These are phyloP conservation scores for Sclerospora graminicola DNA, from an alignment of 352 stramenopile species.

Conservation along the genomic window DNA sequence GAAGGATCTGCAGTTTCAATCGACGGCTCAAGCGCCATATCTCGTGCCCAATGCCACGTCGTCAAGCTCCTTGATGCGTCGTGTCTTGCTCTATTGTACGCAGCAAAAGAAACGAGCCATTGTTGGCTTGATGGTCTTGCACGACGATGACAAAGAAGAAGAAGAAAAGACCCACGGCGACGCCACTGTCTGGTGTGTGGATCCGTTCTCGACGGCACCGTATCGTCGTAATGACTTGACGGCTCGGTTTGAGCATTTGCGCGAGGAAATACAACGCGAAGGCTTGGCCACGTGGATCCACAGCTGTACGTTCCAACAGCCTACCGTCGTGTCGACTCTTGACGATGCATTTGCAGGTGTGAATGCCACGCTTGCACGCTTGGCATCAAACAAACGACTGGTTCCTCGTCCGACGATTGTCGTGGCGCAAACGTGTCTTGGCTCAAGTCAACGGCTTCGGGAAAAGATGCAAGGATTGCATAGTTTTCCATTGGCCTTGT, in stretches of 20 bases:
- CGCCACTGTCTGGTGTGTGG: slow-evolving; percentile 54
- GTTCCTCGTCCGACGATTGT: slow-evolving; percentile 75
- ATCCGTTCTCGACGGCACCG: slow-evolving; percentile 49
- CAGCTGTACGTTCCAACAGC: slow-evolving; percentile 44
- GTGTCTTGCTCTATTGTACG: slow-evolving; percentile 43
- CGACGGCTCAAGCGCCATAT: slow-evolving; percentile 52
- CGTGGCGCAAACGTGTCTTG: slow-evolving; percentile 64
- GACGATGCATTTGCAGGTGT: slow-evolving; percentile 74
- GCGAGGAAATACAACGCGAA: slow-evolving; percentile 28
- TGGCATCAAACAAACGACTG: slow-evolving; percentile 79
- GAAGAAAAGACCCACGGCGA: slow-evolving; percentile 32
- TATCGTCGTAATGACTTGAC: slow-evolving; percentile 39
- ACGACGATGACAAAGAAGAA: slow-evolving; percentile 21
- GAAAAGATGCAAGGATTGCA: slow-evolving; percentile 84
- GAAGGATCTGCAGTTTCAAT: slow-evolving; percentile 64
- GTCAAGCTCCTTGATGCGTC: slow-evolving; percentile 27
- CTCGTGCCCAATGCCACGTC: slow-evolving; percentile 24
- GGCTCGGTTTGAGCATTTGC: slow-evolving; percentile 42
- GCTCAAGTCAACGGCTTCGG: slow-evolving; percentile 50
- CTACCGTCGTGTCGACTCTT: slow-evolving; percentile 68
- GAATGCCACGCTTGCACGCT: slow-evolving; percentile 77
- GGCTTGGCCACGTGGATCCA: slow-evolving; percentile 22
- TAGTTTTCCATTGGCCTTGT: slow-evolving; percentile 87
- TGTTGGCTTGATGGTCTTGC: slow-evolving; percentile 36
- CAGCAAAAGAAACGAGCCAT: slow-evolving; percentile 61